Evolutionary conservation across 495 filamentous ascomycete species (phyloP), one percentile per base, ranked within the genome.

Genomic region (Penicillium argentinense): DNA sequence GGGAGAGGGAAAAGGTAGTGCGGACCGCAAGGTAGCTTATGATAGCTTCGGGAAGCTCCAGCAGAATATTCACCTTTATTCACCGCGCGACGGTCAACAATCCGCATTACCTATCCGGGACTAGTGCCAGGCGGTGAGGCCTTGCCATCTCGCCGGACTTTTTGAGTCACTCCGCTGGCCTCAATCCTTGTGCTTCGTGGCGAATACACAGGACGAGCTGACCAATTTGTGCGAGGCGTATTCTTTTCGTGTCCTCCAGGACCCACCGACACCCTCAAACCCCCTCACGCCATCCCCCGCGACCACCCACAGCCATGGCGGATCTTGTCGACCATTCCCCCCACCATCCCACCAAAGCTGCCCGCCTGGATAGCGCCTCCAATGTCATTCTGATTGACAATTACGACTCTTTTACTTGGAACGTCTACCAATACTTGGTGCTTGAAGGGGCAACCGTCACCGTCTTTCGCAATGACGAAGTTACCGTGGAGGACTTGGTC

Each of bases 361-460:
- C 84, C 37, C 79, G 81, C 40, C 69, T 96, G 22, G 63, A 81
- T 14, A 89, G 76, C 37, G 92, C 92, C 19, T 85, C 84, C 25
- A 97, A 97, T 72, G 80, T 99, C 21, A 81, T 99, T 43, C 74
- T 99, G 45, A 95, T 99, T 57, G 93, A 97, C 72, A 99, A 99
- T 72, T 99, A 97, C 66, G 93, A 99, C 69, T 97, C 92, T 0
- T 99, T 97, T 59, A 96, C 92, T 49, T 97, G 89, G 88, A 98
- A 97, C 62, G 89, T 99, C 47, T 97, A 96, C 67, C 95, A 99
- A 64, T 99, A 97, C 57, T 79, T 99, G 3, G 87, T 91, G 0
- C 83, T 97, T 5, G 93, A 97, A 69, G 93, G 93, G 28, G 93
- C 93, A 19, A 85, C 70, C 0, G 91, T 97, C 29, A 87, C 83